Evolutionary conservation across 805 yeast species (phyloP), one percentile per base, ranked within the genome.

Genomic region (Pichia thaimueangensis): DNA sequence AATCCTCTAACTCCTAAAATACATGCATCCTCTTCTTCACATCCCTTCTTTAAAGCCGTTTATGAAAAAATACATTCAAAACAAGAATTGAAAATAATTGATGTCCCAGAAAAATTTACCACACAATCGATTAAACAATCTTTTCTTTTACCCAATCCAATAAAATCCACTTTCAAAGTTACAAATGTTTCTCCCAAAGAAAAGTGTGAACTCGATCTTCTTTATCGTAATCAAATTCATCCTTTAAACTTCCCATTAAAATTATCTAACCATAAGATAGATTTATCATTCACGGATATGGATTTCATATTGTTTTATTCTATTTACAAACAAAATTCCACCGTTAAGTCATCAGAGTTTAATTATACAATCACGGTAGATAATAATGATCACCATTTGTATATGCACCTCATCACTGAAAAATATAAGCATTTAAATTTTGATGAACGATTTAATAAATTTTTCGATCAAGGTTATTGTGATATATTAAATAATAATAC

Each of bases 41-140:
- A 48, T 41, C 51, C 51, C 9, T 48, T 48, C 19, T 48, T 48
- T 13, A 39, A 45, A 24, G 44, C 39, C 20, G 21, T 48, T 13
- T 35, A 21, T 22, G 25, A 25, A 36, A 35, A 30, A 17, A 30
- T 23, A 24, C 34, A 35, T n/a, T 10, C 7, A 17, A 20, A 17
- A 24, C 4, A 28, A 11, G 30, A 33, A 25, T 8, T 20, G 21
- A 35, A 20, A 24, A 13, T 3, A 30, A 39, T 31, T n/a, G n/a
- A n/a, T n/a, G n/a, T n/a, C n/a, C n/a, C n/a, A n/a, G n/a, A n/a
- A n/a, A n/a, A n/a, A n/a, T n/a, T n/a, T n/a, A n/a, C n/a, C n/a
- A n/a, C n/a, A n/a, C n/a, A n/a, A n/a, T n/a, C n/a, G n/a, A n/a
- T n/a, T n/a, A n/a, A n/a, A n/a, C n/a, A 32, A 20, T 11, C 15